These are phyloP conservation scores for Tulasnella sp. DNA, from an alignment of 768 basidiomycete genomes.

Conservation along the genomic window DNA sequence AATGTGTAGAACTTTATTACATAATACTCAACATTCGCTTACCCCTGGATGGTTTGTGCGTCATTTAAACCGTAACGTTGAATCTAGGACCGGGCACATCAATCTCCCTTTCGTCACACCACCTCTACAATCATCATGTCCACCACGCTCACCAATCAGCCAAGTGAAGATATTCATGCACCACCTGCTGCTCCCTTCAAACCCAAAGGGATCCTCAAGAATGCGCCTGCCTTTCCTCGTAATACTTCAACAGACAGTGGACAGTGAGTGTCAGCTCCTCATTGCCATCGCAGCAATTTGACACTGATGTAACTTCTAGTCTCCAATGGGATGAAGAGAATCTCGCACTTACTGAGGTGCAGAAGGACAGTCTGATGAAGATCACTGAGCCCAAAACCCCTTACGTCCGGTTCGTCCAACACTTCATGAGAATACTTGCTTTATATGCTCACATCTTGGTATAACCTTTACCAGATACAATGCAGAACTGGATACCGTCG, in stretches of 20 bases:
- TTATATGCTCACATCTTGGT: conserved; percentile 20
- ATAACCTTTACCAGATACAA: conserved; percentile 41
- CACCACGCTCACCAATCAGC: too few relatives aligned
- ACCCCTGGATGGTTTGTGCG: too few relatives aligned
- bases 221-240: conserved; percentile 34
- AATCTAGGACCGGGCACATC: too few relatives aligned
- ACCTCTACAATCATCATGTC: too few relatives aligned
- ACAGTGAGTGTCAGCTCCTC: neutral
- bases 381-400: conserved; percentile 97
- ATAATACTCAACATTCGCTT: too few relatives aligned
- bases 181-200: conserved; percentile 27
- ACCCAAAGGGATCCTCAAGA: conserved; percentile 85
- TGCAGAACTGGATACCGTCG: conserved; percentile 68
- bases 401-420: conserved; percentile 56
- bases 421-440: conserved; percentile 1
- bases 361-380: conserved; percentile 96
- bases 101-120: too few relatives aligned
- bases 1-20: too few relatives aligned
- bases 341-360: conserved; percentile 78
- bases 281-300: neutral
- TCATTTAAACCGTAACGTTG: too few relatives aligned
- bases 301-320: conserved; percentile 27
- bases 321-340: conserved; percentile 95
- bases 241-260: neutral
- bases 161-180: neutral